Conservation (phyloP, 2,329 filamentous ascomycete species). For the Fusarium pseudograminearum region DNA sequence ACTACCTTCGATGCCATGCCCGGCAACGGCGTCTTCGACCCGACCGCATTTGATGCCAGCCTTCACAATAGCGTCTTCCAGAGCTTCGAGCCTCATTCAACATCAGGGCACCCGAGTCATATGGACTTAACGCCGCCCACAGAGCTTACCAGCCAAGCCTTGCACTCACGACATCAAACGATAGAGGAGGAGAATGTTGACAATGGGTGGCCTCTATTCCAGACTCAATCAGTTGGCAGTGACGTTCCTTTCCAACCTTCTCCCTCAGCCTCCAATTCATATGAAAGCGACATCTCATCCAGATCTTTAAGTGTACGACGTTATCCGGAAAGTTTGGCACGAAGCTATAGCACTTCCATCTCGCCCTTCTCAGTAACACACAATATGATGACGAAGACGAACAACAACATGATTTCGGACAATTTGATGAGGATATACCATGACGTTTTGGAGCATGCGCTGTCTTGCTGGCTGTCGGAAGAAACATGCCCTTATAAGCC, state of each 20-base stretch:
- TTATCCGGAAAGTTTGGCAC: constrained; percentile 44
- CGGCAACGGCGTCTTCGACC: constrained; percentile 42
- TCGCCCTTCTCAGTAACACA: constrained; percentile 47
- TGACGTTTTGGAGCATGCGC: constrained; percentile 64
- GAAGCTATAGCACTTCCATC: constrained; percentile 45
- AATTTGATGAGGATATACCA: constrained; percentile 60
- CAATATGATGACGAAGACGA: constrained; percentile 45
- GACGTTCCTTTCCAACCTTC: constrained; percentile 46
- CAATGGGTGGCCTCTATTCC: constrained; percentile 45
- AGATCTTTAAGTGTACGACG: constrained; percentile 44
- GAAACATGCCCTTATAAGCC: constrained; percentile 63
- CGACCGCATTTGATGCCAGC: constrained; percentile 42
- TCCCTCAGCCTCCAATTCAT: constrained; percentile 46
- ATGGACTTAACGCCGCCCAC: constrained; percentile 41
- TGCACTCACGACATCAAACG: constrained; percentile 36
- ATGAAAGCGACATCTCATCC: constrained; percentile 46
- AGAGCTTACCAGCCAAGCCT: constrained; percentile 36
- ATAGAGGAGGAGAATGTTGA: constrained; percentile 46
- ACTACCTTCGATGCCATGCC: constrained; percentile 46
- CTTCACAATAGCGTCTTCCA: constrained; percentile 43
- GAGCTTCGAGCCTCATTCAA: constrained; percentile 35
- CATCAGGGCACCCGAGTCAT: constrained; percentile 35
- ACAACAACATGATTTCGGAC: constrained; percentile 47
- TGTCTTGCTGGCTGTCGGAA: constrained; percentile 67
- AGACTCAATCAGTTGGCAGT: constrained; percentile 42